phyloP scores from a whole-genome alignment of 805 yeast genomes.

The Cyberlindnera mississippiensis region DNA sequence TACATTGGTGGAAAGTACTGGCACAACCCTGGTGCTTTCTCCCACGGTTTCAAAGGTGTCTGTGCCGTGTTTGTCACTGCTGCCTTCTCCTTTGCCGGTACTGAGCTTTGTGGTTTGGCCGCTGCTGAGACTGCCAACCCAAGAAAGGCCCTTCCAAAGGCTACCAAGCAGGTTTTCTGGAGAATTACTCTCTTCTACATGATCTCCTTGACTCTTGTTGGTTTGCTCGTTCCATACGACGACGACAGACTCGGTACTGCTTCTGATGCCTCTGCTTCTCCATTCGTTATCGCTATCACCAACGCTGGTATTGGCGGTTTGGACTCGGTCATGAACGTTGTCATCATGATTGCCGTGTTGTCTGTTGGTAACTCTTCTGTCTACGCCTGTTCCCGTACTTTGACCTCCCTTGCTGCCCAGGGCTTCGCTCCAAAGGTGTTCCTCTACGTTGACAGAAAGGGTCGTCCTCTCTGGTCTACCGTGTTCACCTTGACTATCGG shows the following conservation, averaged over 20 bases:
- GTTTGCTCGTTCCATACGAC: conserved; percentile 69
- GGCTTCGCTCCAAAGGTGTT: conserved; percentile 48
- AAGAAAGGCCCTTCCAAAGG: conserved; percentile 27
- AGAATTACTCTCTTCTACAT: conserved; percentile 69
- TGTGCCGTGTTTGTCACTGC: conserved; percentile 59
- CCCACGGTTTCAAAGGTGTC: conserved; percentile 46
- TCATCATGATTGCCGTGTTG: conserved; percentile 54
- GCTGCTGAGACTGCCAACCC: conserved; percentile 46
- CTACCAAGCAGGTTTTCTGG: conserved; percentile 59
- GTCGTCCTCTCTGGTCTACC: conserved; percentile 52
- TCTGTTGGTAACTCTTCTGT: conserved; percentile 31
- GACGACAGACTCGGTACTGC: conserved; percentile 45
- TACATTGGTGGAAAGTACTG: conserved; percentile 43
- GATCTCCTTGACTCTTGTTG: conserved; percentile 48
- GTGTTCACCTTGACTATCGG: conserved; percentile 43
- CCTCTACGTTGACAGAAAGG: conserved; percentile 43
- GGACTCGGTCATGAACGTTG: conserved; percentile 59
- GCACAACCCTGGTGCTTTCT: conserved; percentile 60
- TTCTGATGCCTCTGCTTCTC: conserved; percentile 65
- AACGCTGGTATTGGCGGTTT: conserved; percentile 58
- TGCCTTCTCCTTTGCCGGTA: conserved; percentile 66
- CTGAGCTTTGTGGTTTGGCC: conserved; percentile 54
- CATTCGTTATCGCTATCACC: conserved; percentile 71
- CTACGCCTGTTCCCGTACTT: conserved; percentile 52
- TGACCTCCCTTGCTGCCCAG: conserved; percentile 47